Conservation (phyloP, 2,329 filamentous ascomycete genomes). For the Madurella fahalii region DNA sequence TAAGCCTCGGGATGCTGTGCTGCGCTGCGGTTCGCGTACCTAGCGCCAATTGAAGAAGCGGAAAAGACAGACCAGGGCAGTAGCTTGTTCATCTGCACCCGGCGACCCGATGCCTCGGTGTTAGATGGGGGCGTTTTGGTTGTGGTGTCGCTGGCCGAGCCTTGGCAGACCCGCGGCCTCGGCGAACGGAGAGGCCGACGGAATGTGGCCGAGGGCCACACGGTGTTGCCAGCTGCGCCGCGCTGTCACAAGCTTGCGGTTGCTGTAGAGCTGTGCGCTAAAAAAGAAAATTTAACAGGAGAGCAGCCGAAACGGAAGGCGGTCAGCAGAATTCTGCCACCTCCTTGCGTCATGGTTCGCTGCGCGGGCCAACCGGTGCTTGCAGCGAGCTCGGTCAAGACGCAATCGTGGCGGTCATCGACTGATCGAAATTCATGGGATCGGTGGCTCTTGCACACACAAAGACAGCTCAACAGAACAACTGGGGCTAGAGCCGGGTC, state of each 20-base stretch:
- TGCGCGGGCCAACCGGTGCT: slow-evolving; percentile 15
- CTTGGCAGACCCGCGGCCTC: slow-evolving; percentile 11
- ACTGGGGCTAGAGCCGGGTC: neutral
- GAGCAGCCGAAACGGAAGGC: slow-evolving; percentile 7
- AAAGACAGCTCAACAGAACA: slow-evolving; percentile 4
- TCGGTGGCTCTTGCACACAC: slow-evolving; percentile 5
- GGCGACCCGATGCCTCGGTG: too few relatives aligned
- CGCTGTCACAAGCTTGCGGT: slow-evolving; percentile 13
- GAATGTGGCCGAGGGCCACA: slow-evolving; percentile 14
- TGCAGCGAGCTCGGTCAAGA: slow-evolving; percentile 1
- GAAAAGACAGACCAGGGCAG: too few relatives aligned
- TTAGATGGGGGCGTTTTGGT: too few relatives aligned
- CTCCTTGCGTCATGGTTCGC: slow-evolving; percentile 20
- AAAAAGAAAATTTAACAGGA: slow-evolving; percentile 5
- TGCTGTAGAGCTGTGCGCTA: neutral
- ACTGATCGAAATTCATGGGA: neutral
- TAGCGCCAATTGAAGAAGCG: too few relatives aligned
- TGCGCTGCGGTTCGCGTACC: neutral
- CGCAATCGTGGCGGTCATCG: too few relatives aligned
- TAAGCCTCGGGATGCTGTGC: slow-evolving; percentile 3
- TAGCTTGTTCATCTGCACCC: too few relatives aligned
- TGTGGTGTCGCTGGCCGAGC: neutral
- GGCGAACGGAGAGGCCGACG: slow-evolving; percentile 14
- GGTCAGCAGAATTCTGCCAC: slow-evolving; percentile 12
- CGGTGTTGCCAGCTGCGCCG: neutral